A percentile compares a stretch with the other conserved stretches of the same genome.
phyloP scores from a whole-genome alignment of 2,329 filamentous ascomycete species.

The Grosmannia serpens region DNA sequence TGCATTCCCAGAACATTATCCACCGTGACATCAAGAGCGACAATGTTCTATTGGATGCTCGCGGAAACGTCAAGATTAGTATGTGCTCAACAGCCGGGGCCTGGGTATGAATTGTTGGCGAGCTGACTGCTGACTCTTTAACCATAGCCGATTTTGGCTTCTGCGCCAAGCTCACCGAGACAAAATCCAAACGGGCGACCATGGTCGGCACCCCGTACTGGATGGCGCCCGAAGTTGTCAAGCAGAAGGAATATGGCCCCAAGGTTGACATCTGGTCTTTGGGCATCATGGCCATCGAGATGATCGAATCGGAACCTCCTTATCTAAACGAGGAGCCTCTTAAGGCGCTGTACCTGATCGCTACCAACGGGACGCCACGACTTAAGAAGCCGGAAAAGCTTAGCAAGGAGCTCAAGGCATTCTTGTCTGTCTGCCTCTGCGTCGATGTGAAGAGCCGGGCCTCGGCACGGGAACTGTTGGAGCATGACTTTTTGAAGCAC shows the following conservation, averaged over 20 bases:
- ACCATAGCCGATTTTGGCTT: conserved; percentile 87
- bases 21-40: conserved; percentile 99
- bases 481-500: conserved; percentile 88
- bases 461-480: conserved; percentile 77
- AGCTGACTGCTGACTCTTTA: neutral
- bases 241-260: conserved; percentile 96
- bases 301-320: conserved; percentile 97
- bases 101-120: no score
- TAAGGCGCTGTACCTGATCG: conserved; percentile 94
- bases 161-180: conserved; percentile 95
- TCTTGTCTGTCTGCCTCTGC: conserved; percentile 90
- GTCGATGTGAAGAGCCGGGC: conserved; percentile 93
- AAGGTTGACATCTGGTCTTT: conserved; percentile 99
- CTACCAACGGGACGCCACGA: conserved; percentile 90
- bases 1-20: conserved; percentile 94
- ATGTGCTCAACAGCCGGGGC: conserved; percentile 27
- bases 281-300: conserved; percentile 99
- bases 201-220: conserved; percentile 99
- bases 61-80: conserved; percentile 97
- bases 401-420: conserved; percentile 94
- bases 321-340: conserved; percentile 97
- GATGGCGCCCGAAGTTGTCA: conserved; percentile 99
- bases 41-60: conserved; percentile 88
- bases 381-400: conserved; percentile 98
- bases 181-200: conserved; percentile 92